Base-by-base conservation (phyloP, 257 asterid species). In the Gentiana straminea region DNA sequence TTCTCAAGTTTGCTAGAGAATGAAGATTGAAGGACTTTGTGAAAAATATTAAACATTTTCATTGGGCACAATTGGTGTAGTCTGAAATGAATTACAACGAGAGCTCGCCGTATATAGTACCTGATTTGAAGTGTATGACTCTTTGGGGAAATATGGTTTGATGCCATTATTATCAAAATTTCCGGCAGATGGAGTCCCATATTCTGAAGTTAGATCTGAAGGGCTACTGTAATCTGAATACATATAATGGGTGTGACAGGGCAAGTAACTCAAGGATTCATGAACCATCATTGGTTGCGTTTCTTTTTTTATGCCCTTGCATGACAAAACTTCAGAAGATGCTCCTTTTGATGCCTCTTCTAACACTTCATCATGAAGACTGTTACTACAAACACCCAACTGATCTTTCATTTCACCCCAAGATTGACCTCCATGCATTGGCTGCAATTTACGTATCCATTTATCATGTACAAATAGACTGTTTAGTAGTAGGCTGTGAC, bases 151-250 rank as follows among this genome's bases (percentile, higher is more conserved):
- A 72, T 59, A 67, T 52, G 75, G 75, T 34, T 72, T 59, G 61
- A 77, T 60, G 62, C 71, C 74, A 43, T 64, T 65, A 55, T 64
- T 73, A 72, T 81, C 86, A 15, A 77, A 64, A 70, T 76, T 89
- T 57, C 81, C 65, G 57, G 64, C 60, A 69, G 84, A 70, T 9
- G 66, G 48, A 49, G 73, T 59, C 11, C 73, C 73, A 62, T 73
- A 76, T 35, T 62, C 68, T n/a, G 82, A 62, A 49, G 62, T 69
- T 45, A 51, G 72, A 61, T 67, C 80, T 57, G 82, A 80, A 45
- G 72, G 67, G 61, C 53, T 70, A 65, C 75, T 67, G 58, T 57
- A 74, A 55, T 78, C 84, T 24, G 85, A 64, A 57, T 68, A 77
- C 69, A 55, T 51, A 57, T 63, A 71, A 37, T 84, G 65, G 62